A percentile compares a stretch with the other conserved stretches of the same genome.
Evolutionary conservation across 1,139 yeast genomes (phyloP).

Genomic region (Debaryomyces coudertii): DNA sequence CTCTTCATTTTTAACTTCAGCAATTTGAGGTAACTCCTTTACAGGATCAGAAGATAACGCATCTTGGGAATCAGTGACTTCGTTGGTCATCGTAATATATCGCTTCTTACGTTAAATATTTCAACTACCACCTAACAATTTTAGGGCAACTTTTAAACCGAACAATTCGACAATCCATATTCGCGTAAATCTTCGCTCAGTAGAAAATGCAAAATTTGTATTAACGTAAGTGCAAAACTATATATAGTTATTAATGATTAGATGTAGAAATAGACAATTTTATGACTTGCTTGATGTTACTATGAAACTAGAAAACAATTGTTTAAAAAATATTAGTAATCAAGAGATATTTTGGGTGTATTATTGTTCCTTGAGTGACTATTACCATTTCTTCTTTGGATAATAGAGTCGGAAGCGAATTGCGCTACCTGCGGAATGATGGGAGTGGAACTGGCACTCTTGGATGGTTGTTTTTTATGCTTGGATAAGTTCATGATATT

Average conservation of each 20-base stretch:
- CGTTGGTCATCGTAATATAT: constrained; percentile 6
- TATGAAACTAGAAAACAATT: constrained; percentile 1
- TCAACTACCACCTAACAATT: neutral
- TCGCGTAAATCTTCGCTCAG: constrained; percentile 6
- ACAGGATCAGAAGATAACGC: constrained; percentile 1
- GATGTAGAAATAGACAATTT: neutral
- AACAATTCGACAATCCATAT: constrained; percentile 7
- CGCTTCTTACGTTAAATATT: neutral
- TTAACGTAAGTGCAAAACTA: neutral
- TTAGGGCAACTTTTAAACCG: neutral
- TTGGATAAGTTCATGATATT: constrained; percentile 39
- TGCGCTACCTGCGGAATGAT: constrained; percentile 3
- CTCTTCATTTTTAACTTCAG: constrained; percentile 13
- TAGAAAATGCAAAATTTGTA: constrained; percentile 8
- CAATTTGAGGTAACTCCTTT: constrained; percentile 9
- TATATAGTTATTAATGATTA: constrained; percentile 1
- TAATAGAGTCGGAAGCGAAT: constrained; percentile 2
- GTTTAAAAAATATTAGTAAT: neutral
- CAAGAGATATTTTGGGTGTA: constrained; percentile 7
- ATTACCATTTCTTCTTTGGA: neutral
- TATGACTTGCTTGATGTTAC: constrained; percentile 1
- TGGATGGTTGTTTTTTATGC: constrained; percentile 29
- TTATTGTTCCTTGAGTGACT: neutral
- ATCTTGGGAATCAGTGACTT: constrained; percentile 8
- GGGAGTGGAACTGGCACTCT: constrained; percentile 5